A percentile compares a stretch with the other conserved stretches of the same genome.
phyloP scores from a whole-genome alignment of 345 rosid species.

The Stellera chamaejasme region DNA sequence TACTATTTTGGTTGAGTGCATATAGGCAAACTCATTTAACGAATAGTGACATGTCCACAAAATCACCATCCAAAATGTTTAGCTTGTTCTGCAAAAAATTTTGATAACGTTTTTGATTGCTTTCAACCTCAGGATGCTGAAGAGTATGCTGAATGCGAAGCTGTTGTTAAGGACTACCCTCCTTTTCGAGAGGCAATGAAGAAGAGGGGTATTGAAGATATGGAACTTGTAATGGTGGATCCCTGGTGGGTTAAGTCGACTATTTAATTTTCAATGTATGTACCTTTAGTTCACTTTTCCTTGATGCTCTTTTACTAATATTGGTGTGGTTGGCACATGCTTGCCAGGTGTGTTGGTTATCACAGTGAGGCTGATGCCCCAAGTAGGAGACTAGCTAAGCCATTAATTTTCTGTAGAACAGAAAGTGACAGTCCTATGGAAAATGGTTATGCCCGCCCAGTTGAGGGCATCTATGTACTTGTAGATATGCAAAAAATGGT shows the following conservation, averaged over 20 bases:
- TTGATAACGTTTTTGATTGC: neutral
- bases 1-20: too few relatives aligned
- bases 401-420: constrained; percentile 86
- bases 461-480: constrained; percentile 76
- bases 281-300: neutral
- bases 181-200: constrained; percentile 82
- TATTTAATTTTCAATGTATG: constrained; percentile 4
- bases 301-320: neutral
- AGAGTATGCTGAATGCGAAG: constrained; percentile 94
- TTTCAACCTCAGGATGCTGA: constrained; percentile 51
- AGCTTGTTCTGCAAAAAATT: too few relatives aligned
- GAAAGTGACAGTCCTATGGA: constrained; percentile 95
- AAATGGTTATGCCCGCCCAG: constrained; percentile 95
- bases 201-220: constrained; percentile 86
- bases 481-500: constrained; percentile 93
- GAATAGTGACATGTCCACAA: too few relatives aligned
- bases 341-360: constrained; percentile 74
- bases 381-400: constrained; percentile 78
- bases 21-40: too few relatives aligned
- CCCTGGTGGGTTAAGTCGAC: constrained; percentile 44
- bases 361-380: constrained; percentile 79
- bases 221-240: constrained; percentile 94
- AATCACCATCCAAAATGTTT: too few relatives aligned
- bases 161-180: constrained; percentile 69
- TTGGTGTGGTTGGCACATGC: constrained; percentile 1